phyloP scores from a whole-genome alignment of 805 yeast species.

The Hemisphaericaspora nanyangensis region DNA sequence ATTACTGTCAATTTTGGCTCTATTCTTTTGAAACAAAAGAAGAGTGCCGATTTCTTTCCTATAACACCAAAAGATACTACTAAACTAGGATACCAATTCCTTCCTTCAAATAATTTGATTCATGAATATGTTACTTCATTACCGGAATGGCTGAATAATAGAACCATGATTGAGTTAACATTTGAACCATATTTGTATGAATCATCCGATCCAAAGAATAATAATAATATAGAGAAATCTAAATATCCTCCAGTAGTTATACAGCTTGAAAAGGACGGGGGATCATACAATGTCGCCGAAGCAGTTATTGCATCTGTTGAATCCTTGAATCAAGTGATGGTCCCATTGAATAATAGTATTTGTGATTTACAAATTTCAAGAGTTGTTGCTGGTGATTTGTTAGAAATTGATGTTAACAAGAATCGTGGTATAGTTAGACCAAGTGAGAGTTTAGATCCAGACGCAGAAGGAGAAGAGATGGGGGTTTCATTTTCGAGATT shows the following conservation, averaged over 20 bases:
- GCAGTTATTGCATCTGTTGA: conserved; percentile 40
- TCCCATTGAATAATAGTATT: conserved; percentile 38
- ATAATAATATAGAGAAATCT: conserved; percentile 9
- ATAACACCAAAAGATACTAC: conserved; percentile 4
- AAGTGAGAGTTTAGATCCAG: too few species aligned
- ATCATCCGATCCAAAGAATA: conserved; percentile 1
- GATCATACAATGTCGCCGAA: conserved; percentile 36
- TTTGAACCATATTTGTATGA: conserved; percentile 29
- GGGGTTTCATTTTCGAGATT: conserved; percentile 12
- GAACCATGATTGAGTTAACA: conserved; percentile 19
- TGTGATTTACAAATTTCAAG: conserved; percentile 46
- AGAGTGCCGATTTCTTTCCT: conserved; percentile 7
- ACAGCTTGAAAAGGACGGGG: conserved; percentile 44
- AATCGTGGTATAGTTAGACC: too few species aligned
- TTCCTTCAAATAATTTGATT: conserved; percentile 28
- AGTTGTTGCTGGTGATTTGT: conserved; percentile 32
- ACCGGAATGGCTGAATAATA: too few species aligned
- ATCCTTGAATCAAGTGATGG: conserved; percentile 38
- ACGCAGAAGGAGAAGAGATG: conserved; percentile 1
- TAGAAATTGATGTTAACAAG: conserved; percentile 11
- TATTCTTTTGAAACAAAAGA: conserved; percentile 23
- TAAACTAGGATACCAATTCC: conserved; percentile 21
- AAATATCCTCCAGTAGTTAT: conserved; percentile 53
- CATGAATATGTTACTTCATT: conserved; percentile 29
- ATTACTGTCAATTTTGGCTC: conserved; percentile 40